phyloP scores from a whole-genome alignment of 257 asterid species.

The Mentha longifolia region DNA sequence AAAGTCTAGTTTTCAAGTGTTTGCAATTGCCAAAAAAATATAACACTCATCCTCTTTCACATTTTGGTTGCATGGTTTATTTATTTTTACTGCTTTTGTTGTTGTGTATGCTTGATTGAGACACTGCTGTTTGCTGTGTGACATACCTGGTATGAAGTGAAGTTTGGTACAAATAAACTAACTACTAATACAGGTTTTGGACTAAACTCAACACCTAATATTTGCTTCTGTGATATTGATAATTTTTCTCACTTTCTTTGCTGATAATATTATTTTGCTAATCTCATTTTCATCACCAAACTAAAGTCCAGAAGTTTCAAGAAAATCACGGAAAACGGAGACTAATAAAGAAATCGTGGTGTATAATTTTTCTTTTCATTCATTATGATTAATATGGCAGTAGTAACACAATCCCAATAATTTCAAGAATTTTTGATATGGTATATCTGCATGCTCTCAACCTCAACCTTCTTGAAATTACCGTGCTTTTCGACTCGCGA shows the following conservation, averaged over 20 bases:
- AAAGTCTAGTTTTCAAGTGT: no score
- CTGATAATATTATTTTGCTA: not conserved
- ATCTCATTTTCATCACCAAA: constrained; percentile 18
- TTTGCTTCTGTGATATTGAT: constrained; percentile 2
- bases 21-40: no score
- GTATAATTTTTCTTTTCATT: no score
- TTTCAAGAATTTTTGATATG: no score
- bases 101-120: constrained; percentile 34
- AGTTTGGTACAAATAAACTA: constrained; percentile 34
- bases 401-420: no score
- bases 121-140: not conserved
- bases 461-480: no score
- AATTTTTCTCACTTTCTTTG: constrained; percentile 29
- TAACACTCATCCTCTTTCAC: no score
- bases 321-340: not conserved
- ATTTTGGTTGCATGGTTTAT: no score
- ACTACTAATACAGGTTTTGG: constrained; percentile 22
- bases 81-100: not conserved
- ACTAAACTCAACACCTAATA: constrained; percentile 1
- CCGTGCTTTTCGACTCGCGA: no score
- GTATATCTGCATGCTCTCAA: no score
- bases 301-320: not conserved
- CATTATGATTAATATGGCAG: no score
- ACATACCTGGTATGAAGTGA: constrained; percentile 16
- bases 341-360: no score